Base-by-base conservation (phyloP, 768 basidiomycete genomes). In the Stropharia rugosoannulata region DNA sequence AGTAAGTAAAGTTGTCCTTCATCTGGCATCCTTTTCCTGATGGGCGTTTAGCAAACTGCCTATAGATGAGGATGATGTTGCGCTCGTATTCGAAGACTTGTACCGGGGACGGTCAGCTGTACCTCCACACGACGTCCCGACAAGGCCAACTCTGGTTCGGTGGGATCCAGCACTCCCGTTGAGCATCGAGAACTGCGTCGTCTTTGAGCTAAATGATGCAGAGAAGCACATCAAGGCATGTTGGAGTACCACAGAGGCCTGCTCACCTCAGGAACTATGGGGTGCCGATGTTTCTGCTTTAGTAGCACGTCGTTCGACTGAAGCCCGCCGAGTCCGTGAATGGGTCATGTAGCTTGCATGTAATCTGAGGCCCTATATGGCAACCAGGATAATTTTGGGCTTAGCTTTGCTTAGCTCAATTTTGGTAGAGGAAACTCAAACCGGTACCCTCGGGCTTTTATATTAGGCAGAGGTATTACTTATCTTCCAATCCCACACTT, bases 1-100 rank as follows among this genome's bases (percentile, higher is more conserved):
- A 84, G 86, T 86, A 60, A 55, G 82, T 73, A 13, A 36, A 27
- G 6, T 38, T 9, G 10, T 53, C n/a, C 22, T 57, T 4, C 19
- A 18, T 13, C 29, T 7, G 29, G 15, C 10, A 4, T n/a, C 18
- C 4, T 37, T 5, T 55, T 49, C 36, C 51, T 46, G 5, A 54
- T 18, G 39, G 22, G 16, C 13, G 7, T 42, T 37, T 12, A 94
- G 92, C 64, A 84, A 82, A 66, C 74, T 95, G 25, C 83, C 91
- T 0, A 81, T 97, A 52, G 85, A 87, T 61, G 89, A 91, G 64
- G 87, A 91, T 49, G 96, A 98, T 59, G 82, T 92, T 29, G 83
- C 81, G 0, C 77, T 94, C 38, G 70, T 98, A 51, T 93, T 93
- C 62, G 96, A 98, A 61, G 96, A 98, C 63, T 68, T 98, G 25